phyloP scores from a whole-genome alignment of 2,329 filamentous ascomycete genomes.

The Phaeosphaeria sp. region DNA sequence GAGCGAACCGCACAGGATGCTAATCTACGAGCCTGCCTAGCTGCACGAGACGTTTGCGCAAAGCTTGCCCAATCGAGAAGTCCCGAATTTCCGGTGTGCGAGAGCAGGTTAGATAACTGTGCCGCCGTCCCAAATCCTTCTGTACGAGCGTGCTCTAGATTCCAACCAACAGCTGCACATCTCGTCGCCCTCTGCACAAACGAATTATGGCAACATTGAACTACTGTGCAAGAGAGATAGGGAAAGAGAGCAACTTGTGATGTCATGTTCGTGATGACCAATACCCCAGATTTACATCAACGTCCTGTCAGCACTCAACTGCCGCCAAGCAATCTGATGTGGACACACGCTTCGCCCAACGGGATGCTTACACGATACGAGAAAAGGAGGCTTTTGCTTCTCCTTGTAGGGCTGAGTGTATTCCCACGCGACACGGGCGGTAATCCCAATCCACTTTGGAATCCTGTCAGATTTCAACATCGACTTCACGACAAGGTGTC shows the following conservation, averaged over 20 bases:
- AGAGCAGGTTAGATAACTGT: conserved; percentile 12
- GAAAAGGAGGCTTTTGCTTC: conserved; percentile 16
- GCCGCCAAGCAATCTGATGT: conserved; percentile 24
- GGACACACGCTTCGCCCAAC: conserved; percentile 23
- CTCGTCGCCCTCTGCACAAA: not conserved
- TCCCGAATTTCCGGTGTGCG: conserved; percentile 11
- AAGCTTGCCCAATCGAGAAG: conserved; percentile 17
- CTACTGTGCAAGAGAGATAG: not conserved
- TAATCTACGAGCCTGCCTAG: conserved; percentile 3
- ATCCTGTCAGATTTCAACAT: not conserved
- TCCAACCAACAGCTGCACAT: not conserved
- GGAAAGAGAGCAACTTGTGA: not conserved
- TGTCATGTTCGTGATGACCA: conserved; percentile 6
- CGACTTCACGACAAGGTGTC: not conserved
- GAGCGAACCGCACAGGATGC: not conserved
- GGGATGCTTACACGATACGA: conserved; percentile 33
- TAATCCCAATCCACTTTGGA: not conserved
- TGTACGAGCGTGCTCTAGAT: not conserved
- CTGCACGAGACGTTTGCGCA: conserved; percentile 13
- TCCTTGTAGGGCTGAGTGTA: conserved; percentile 23
- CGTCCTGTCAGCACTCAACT: conserved; percentile 33
- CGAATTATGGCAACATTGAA: not conserved
- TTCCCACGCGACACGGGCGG: conserved; percentile 14
- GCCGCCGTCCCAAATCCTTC: conserved; percentile 9
- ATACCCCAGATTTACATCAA: conserved; percentile 23